Base-by-base conservation (phyloP, 176 grass and related monocot genomes). In the Secale cereale region DNA sequence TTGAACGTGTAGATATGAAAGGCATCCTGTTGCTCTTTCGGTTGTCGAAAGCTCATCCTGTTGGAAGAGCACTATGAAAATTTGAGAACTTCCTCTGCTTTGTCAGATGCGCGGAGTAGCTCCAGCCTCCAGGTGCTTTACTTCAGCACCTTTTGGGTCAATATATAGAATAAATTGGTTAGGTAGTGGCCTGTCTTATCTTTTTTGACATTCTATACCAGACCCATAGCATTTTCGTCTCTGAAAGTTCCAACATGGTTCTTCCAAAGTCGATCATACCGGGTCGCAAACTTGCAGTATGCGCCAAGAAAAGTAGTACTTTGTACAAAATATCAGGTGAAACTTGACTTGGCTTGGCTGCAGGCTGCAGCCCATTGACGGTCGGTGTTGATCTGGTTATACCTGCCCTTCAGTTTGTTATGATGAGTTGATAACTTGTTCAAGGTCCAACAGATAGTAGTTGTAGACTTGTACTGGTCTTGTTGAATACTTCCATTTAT, bases 61-160 rank as follows among this genome's bases (percentile, higher is more conserved):
- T 77, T 77, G 70, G 70, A 77, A 54, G 74, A 81, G 35, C 16
- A 63, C n/a, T 15, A 36, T 54, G 78, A 82, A 90, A 65, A 59
- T 80, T 82, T 71, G 32, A 52, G 56, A 31, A 64, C 8, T 27
- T 4, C 31, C 30, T 72, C 20, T 59, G 25, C 23, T 10, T 90
- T 82, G 52, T 82, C 31, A 27, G 4, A 77, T 65, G 31, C 25
- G 54, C 54, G 54, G 54, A 54, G 54, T 72, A 82, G 28, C 19
- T 90, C 31, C 33, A 65, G 39, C 8, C 19, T 90, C 62, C 33
- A 32, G 37, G n/a, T 70, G 50, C 52, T 26, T 54, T 77, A 16
- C 8, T 30, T 48, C 20, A 63, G 19, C 48, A 76, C 16, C 8
- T 39, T 81, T 83, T 39, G 22, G 57, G 82, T 69, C n/a, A 77